Evolutionary conservation across 345 rosid species (phyloP).

Genomic region (Tarenaya hassleriana): DNA sequence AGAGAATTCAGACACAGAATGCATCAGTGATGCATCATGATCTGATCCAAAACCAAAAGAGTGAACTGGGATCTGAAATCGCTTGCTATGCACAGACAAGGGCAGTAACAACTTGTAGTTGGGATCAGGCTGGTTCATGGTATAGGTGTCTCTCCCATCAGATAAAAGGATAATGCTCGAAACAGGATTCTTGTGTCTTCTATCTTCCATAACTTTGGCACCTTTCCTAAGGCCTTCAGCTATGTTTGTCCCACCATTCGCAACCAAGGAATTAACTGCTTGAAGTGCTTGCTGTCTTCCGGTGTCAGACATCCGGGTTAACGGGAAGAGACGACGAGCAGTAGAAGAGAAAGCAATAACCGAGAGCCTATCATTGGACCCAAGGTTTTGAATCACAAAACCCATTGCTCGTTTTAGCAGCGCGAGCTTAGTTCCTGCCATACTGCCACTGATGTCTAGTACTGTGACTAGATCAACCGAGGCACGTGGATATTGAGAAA

Average conservation of each 20-base stretch:
- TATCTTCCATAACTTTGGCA: slow-evolving; percentile 79
- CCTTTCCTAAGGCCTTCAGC: slow-evolving; percentile 95
- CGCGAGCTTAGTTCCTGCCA: slow-evolving; percentile 97
- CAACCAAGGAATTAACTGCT: slow-evolving; percentile 83
- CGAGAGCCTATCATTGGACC: slow-evolving; percentile 82
- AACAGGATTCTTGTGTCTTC: slow-evolving; percentile 78
- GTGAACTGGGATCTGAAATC: slow-evolving; percentile 83
- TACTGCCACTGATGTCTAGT: slow-evolving; percentile 95
- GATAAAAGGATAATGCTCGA: slow-evolving; percentile 84
- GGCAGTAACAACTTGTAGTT: slow-evolving; percentile 66
- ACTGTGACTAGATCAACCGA: slow-evolving; percentile 85
- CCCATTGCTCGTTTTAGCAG: slow-evolving; percentile 98
- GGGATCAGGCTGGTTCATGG: slow-evolving; percentile 49
- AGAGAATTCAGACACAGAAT: slow-evolving; percentile 78
- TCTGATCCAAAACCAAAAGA: slow-evolving; percentile 91
- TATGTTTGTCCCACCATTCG: slow-evolving; percentile 92
- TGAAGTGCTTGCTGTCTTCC: slow-evolving; percentile 82
- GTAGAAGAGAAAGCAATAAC: slow-evolving; percentile 96
- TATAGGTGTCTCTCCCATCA: slow-evolving; percentile 86
- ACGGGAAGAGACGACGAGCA: slow-evolving; percentile 83
- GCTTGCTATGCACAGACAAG: slow-evolving; percentile 41
- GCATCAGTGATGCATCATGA: slow-evolving; percentile 90
- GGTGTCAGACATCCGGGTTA: slow-evolving; percentile 63
- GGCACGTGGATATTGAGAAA: slow-evolving; percentile 51
- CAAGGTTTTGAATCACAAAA: slow-evolving; percentile 92